Evolutionary conservation across 2,329 filamentous ascomycete species (phyloP), one percentile per base, ranked within the genome.

Genomic region (Esteya vermicola): DNA sequence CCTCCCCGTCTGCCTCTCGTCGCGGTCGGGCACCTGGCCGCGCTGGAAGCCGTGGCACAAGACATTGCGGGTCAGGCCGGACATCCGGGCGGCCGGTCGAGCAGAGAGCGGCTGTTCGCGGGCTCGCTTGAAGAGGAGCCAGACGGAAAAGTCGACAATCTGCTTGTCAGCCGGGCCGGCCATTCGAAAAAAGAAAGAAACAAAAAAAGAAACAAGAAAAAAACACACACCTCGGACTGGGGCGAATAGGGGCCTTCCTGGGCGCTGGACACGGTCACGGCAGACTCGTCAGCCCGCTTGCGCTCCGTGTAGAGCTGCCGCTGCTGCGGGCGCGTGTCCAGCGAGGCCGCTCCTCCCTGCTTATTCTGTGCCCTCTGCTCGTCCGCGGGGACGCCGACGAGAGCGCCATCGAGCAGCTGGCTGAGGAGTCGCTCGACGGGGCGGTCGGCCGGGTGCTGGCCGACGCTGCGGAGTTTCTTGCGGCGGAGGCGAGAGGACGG

Each of bases 41-140:
- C 68, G 73, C 50, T 80, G 75, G 50, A 79, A 93, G 20, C 89
- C 89, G 63, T 93, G 80, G 49, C 85, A 88, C 5, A 98, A 70
- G 6, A 94, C 42, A 19, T 48, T 41, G 7, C 38, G 30, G 3
- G 45, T 43, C 3, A 42, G 35, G 26, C 28, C 27, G 2, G 18
- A n/a, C n/a, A n/a, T n/a, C n/a, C n/a, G n/a, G n/a, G n/a, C n/a
- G n/a, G n/a, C n/a, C n/a, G n/a, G n/a, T n/a, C n/a, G n/a, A n/a
- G n/a, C n/a, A n/a, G n/a, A n/a, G n/a, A n/a, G n/a, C n/a, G n/a
- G n/a, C 22, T 57, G 51, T 18, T 54, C 54, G 25, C 65, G 61
- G 14, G 64, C 59, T 48, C 71, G 68, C 12, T 71, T 73, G 56
- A 93, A 94, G 2, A 94, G 63, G 9, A 73, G 67, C 75, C 81